Evolutionary conservation across 1,284 basidiomycete genomes (phyloP).

Genomic region (Cryptococcus sp.): DNA sequence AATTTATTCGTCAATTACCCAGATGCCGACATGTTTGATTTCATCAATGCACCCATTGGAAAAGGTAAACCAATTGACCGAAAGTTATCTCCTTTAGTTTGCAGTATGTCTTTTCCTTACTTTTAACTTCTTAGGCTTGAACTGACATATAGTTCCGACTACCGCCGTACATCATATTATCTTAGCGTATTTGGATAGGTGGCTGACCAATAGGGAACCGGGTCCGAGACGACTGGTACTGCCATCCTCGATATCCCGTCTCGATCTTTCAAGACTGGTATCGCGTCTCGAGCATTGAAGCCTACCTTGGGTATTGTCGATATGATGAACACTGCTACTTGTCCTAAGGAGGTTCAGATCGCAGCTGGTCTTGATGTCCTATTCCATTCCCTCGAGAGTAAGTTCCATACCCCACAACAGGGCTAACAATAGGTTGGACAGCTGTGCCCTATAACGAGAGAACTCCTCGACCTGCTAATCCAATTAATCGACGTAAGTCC

Average conservation of each 20-base stretch:
- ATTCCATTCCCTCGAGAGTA: slow-evolving; percentile 88
- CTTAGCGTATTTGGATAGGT: background rate
- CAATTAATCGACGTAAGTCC: slow-evolving; percentile 67
- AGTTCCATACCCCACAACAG: slow-evolving; percentile 3
- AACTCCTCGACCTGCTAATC: slow-evolving; percentile 81
- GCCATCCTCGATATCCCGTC: slow-evolving; percentile 85
- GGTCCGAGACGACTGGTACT: slow-evolving; percentile 95
- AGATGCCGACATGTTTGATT: slow-evolving; percentile 87
- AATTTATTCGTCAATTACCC: slow-evolving; percentile 78
- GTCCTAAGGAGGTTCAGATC: slow-evolving; percentile 78
- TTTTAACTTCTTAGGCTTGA: background rate
- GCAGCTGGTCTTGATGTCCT: slow-evolving; percentile 88
- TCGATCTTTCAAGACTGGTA: slow-evolving; percentile 90
- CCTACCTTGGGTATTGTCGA: slow-evolving; percentile 85
- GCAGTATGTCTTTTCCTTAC: slow-evolving; percentile 51
- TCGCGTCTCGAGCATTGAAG: slow-evolving; percentile 85
- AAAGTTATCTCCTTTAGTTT: slow-evolving; percentile 77
- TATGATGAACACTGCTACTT: slow-evolving; percentile 78
- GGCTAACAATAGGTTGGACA: slow-evolving; percentile 29
- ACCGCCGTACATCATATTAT: slow-evolving; percentile 60
- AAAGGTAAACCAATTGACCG: slow-evolving; percentile 81
- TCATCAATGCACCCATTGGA: slow-evolving; percentile 93
- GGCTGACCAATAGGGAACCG: slow-evolving; percentile 60
- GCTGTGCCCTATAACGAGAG: slow-evolving; percentile 69
- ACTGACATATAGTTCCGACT: slow-evolving; percentile 64